These are phyloP conservation scores for Peronospora destructor DNA, from an alignment of 352 stramenopile genomes.

Conservation along the genomic window DNA sequence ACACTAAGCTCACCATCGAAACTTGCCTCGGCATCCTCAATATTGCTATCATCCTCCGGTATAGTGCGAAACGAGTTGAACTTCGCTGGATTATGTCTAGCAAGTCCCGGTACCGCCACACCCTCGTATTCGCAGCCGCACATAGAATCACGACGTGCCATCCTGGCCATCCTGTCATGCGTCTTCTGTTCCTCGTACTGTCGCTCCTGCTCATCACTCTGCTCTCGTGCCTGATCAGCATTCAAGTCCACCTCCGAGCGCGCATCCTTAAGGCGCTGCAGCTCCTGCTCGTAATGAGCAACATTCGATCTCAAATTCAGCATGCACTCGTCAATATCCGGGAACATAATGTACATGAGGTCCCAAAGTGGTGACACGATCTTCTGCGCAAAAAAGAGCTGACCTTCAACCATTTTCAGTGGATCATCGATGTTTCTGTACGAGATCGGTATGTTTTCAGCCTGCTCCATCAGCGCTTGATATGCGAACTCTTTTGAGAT, in stretches of 20 bases:
- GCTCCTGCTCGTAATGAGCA: slow-evolving; percentile 74
- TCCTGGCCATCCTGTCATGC: slow-evolving; percentile 16
- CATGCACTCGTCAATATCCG: slow-evolving; percentile 55
- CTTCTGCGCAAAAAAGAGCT: slow-evolving; percentile 83
- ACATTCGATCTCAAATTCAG: slow-evolving; percentile 68
- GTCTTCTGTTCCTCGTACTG: slow-evolving; percentile 18
- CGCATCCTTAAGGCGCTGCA: slow-evolving; percentile 52
- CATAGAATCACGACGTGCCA: slow-evolving; percentile 29
- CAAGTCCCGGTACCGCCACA: slow-evolving; percentile 63
- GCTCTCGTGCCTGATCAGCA: slow-evolving; percentile 14
- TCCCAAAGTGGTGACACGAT: slow-evolving; percentile 75
- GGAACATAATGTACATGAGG: slow-evolving; percentile 72
- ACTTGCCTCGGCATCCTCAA: slow-evolving; percentile 15
- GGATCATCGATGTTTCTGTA: slow-evolving; percentile 78
- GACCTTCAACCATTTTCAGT: slow-evolving; percentile 78
- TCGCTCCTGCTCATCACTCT: slow-evolving; percentile 22
- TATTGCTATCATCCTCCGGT: slow-evolving; percentile 41
- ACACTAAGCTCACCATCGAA: slow-evolving; percentile 19
- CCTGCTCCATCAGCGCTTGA: slow-evolving; percentile 78
- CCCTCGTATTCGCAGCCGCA: slow-evolving; percentile 52
- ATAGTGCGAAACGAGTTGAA: slow-evolving; percentile 80
- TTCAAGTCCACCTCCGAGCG: slow-evolving; percentile 15
- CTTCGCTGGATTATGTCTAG: slow-evolving; percentile 66
- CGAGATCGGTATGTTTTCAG: slow-evolving; percentile 71
- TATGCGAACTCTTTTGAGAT: slow-evolving; percentile 87